A percentile compares a stretch with the other conserved stretches of the same genome.
Conservation (phyloP, 2,329 filamentous ascomycete genomes). For the Cladorrhinum sp. region DNA sequence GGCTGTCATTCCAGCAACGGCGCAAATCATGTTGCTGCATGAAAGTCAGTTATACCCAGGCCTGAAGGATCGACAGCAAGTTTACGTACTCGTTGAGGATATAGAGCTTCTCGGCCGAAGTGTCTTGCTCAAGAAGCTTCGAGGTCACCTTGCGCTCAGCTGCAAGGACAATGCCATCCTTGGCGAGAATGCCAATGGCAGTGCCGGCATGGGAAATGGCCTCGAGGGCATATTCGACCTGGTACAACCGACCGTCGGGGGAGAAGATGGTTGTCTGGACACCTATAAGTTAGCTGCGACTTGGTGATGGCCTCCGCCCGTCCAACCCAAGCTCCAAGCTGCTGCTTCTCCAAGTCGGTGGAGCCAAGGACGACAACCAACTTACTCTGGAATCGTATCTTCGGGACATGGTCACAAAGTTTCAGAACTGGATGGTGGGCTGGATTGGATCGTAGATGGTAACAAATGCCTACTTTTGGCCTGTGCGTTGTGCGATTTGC, state of each 20-base stretch:
- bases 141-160: slow-evolving; percentile 99
- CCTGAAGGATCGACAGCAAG: not conserved
- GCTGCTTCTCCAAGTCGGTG: slow-evolving; percentile 3
- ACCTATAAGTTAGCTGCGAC: slow-evolving; percentile 23
- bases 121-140: slow-evolving; percentile 98
- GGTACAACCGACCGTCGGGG: slow-evolving; percentile 94
- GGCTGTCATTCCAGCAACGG: slow-evolving; percentile 97
- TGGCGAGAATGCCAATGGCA: slow-evolving; percentile 91
- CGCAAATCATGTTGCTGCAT: slow-evolving; percentile 97
- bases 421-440: not conserved
- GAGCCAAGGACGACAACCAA: slow-evolving; percentile 31
- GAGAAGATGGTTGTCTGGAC: slow-evolving; percentile 97
- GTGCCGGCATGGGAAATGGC: slow-evolving; percentile 98
- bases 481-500: slow-evolving; percentile 2
- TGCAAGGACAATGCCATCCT: slow-evolving; percentile 96
- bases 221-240: slow-evolving; percentile 98
- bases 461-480: not conserved
- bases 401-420: slow-evolving; percentile 70
- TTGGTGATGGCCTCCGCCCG: slow-evolving; percentile 2
- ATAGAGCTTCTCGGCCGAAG: slow-evolving; percentile 99
- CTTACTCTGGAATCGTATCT: slow-evolving; percentile 95
- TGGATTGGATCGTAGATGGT: slow-evolving; percentile 3
- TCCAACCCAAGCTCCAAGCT: slow-evolving; percentile 10
- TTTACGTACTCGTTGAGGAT: slow-evolving; percentile 87
- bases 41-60: slow-evolving; percentile 10